Evolutionary conservation across 306 rosid genomes (phyloP).

Genomic region (Quercus berberidifolia): DNA sequence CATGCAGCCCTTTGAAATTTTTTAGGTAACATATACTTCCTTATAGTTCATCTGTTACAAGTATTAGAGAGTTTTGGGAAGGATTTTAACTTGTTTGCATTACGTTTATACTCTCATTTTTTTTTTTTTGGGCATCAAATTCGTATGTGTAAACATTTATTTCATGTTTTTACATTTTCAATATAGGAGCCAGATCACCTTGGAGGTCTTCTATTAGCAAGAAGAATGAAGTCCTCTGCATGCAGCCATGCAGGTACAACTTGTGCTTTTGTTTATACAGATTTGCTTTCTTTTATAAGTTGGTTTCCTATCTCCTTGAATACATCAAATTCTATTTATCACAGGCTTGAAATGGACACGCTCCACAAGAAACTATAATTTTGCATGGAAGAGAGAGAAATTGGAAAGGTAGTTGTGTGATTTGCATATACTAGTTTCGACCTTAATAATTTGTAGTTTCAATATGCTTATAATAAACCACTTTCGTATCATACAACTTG

Average conservation of each 20-base stretch:
- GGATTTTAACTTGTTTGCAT: background rate
- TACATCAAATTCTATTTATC: slow-evolving; percentile 21
- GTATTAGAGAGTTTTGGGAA: background rate
- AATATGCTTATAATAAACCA: background rate
- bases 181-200: slow-evolving; percentile 59
- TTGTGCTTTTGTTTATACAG: background rate
- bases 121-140: background rate
- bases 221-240: slow-evolving; percentile 87
- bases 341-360: slow-evolving; percentile 81
- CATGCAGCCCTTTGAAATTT: background rate
- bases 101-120: background rate
- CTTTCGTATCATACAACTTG: background rate
- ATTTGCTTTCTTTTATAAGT: slow-evolving; percentile 14
- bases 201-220: slow-evolving; percentile 67
- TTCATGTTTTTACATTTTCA: background rate
- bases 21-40: background rate
- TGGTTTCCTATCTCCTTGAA: background rate
- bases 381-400: slow-evolving; percentile 60
- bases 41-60: background rate
- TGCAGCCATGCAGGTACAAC: slow-evolving; percentile 80
- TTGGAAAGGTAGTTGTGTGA: slow-evolving; percentile 50
- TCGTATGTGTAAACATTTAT: background rate
- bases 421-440: background rate
- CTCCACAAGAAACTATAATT: slow-evolving; percentile 51
- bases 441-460: background rate